Conservation (phyloP, 306 rosid genomes). For the Trifolium dubium region DNA sequence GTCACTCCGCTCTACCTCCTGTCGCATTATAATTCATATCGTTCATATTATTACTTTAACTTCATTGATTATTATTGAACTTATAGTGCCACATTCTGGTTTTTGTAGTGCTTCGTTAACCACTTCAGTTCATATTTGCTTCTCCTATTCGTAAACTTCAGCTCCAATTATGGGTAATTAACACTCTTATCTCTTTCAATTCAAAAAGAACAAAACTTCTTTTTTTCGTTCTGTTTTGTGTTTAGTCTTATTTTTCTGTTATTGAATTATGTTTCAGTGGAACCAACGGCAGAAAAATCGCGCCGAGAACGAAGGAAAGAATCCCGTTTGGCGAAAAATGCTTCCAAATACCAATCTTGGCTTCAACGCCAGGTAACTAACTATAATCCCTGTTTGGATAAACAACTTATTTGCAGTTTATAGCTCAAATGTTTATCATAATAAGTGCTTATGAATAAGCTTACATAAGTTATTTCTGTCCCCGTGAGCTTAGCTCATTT, state of each 20-base stretch:
- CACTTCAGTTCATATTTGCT: neutral
- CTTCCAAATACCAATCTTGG: constrained; percentile 58
- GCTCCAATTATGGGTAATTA: neutral
- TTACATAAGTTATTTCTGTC: too few species aligned
- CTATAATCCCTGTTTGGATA: neutral
- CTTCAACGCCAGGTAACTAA: constrained; percentile 59
- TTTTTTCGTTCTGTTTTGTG: neutral
- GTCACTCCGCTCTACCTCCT: too few species aligned
- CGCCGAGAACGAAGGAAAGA: constrained; percentile 74
- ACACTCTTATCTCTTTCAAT: neutral
- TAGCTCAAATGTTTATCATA: too few species aligned
- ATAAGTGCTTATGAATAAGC: too few species aligned
- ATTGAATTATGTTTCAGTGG: constrained; percentile 36
- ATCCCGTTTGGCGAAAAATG: constrained; percentile 62
- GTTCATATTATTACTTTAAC: too few species aligned
- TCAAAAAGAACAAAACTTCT: neutral
- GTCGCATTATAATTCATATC: too few species aligned
- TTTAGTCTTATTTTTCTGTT: neutral
- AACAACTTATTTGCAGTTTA: too few species aligned
- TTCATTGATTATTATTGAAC: too few species aligned
- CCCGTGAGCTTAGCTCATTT: too few species aligned
- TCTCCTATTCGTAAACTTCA: too few species aligned
- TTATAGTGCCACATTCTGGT: too few species aligned
- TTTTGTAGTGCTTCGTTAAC: too few species aligned
- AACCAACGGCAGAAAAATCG: constrained; percentile 49